These are phyloP conservation scores for Alternaria rosae DNA, from an alignment of 2,329 filamentous ascomycete species.

Conservation along the genomic window DNA sequence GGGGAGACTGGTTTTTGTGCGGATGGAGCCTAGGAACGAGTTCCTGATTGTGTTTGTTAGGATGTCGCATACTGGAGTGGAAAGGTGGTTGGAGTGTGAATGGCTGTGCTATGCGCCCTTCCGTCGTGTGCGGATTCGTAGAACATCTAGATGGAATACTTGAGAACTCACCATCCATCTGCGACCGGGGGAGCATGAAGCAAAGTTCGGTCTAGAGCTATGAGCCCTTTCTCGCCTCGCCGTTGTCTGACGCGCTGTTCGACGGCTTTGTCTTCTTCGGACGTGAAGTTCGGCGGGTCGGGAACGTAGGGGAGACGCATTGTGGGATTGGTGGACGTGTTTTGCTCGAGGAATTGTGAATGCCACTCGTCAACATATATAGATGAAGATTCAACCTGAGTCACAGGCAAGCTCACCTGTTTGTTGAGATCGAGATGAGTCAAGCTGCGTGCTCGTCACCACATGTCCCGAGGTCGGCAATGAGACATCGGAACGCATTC, in stretches of 20 bases:
- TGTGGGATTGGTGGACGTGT: no score
- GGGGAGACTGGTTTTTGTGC: constrained; percentile 60
- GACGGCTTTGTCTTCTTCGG: constrained; percentile 58
- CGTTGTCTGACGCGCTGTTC: constrained; percentile 60
- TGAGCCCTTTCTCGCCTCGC: constrained; percentile 58
- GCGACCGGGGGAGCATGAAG: constrained; percentile 63
- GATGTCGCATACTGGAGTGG: not conserved
- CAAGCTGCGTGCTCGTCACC: not conserved
- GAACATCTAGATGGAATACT: no score
- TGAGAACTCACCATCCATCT: constrained; percentile 62
- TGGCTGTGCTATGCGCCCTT: not conserved
- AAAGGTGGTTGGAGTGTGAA: not conserved
- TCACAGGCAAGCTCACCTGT: not conserved
- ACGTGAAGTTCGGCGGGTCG: constrained; percentile 58
- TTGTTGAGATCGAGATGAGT: not conserved
- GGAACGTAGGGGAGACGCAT: constrained; percentile 65
- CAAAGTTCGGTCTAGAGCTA: constrained; percentile 62
- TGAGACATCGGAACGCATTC: constrained; percentile 17
- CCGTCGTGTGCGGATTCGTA: not conserved
- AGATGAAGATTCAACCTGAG: not conserved
- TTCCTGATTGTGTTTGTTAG: constrained; percentile 50
- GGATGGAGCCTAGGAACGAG: constrained; percentile 63
- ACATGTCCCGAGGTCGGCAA: constrained; percentile 3
- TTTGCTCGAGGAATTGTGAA: no score
- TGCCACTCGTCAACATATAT: not conserved